These are phyloP conservation scores for Chlorella sp. DNA, from an alignment of 139 green algal genomes.

Conservation along the genomic window DNA sequence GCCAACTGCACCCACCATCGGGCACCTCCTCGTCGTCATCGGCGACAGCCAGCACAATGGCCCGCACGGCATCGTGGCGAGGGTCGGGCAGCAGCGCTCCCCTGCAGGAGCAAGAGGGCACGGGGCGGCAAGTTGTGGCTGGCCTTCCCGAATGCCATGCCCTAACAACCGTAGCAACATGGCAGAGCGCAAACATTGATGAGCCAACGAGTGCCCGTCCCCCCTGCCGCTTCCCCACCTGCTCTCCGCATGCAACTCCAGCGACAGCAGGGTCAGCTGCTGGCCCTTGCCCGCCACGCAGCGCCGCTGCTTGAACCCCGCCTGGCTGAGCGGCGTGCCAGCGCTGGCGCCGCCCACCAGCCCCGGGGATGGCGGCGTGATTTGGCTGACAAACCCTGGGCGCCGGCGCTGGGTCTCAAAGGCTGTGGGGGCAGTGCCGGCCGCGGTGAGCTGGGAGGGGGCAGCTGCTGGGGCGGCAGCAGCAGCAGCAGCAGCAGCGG, in stretches of 20 bases:
- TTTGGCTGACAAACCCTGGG: constrained; percentile 34
- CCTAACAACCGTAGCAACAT: no score
- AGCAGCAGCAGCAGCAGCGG: neutral
- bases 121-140: neutral
- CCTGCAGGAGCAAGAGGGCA: constrained; percentile 24
- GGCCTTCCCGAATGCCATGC: no score
- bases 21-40: constrained; percentile 60
- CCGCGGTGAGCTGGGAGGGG: neutral
- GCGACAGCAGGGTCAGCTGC: constrained; percentile 72
- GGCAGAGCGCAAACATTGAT: no score
- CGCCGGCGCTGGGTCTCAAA: neutral
- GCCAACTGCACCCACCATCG: constrained; percentile 10
- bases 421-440: neutral
- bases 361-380: constrained; percentile 43
- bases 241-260: constrained; percentile 87
- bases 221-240: constrained; percentile 19
- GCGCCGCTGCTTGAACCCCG: constrained; percentile 69
- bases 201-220: neutral
- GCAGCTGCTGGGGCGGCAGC: neutral
- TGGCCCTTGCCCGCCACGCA: constrained; percentile 66
- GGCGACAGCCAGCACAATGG: constrained; percentile 61
- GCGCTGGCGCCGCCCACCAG: constrained; percentile 1
- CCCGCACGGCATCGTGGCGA: constrained; percentile 73
- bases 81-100: constrained; percentile 85
- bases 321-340: constrained; percentile 77